A percentile compares a stretch with the other conserved stretches of the same genome.
phyloP scores from a whole-genome alignment of 2,329 filamentous ascomycete genomes.

The Phaeoacremonium minimum region DNA sequence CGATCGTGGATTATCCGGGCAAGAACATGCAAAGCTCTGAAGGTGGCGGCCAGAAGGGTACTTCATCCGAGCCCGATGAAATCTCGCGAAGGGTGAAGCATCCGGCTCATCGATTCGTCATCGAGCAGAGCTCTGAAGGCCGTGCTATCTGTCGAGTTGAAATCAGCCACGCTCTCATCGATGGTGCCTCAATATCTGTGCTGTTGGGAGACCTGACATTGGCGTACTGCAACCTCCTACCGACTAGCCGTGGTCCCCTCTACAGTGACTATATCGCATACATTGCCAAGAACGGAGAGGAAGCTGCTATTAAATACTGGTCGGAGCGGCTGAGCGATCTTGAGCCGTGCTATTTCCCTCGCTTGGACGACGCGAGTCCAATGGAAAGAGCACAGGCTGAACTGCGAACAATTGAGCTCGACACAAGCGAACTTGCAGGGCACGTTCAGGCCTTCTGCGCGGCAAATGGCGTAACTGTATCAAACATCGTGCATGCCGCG shows the following conservation, averaged over 20 bases:
- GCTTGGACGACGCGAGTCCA: slow-evolving; percentile 11
- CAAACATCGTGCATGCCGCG: slow-evolving; percentile 36
- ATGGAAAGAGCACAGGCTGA: slow-evolving; percentile 9
- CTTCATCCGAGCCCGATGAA: no score
- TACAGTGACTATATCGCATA: slow-evolving; percentile 31
- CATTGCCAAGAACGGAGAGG: slow-evolving; percentile 19
- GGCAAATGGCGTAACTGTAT: slow-evolving; percentile 36
- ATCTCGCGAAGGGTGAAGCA: no score
- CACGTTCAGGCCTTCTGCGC: slow-evolving; percentile 34
- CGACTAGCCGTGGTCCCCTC: slow-evolving; percentile 24
- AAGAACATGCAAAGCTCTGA: no score
- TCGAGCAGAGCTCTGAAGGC: slow-evolving; percentile 24
- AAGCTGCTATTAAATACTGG: slow-evolving; percentile 35
- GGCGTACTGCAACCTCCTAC: slow-evolving; percentile 37
- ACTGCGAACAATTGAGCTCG: slow-evolving; percentile 12
- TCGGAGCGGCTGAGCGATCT: slow-evolving; percentile 33
- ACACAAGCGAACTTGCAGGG: no score
- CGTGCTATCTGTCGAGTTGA: slow-evolving; percentile 40
- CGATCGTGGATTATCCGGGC: slow-evolving; percentile 19
- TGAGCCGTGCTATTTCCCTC: slow-evolving; percentile 41
- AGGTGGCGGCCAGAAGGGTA: no score
- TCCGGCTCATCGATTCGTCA: slow-evolving; percentile 31
- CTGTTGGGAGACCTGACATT: slow-evolving; percentile 37
- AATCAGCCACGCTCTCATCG: slow-evolving; percentile 46
- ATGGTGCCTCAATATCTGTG: slow-evolving; percentile 44